Conservation (phyloP, 345 rosid species). For the Ceriops zippeliana region DNA sequence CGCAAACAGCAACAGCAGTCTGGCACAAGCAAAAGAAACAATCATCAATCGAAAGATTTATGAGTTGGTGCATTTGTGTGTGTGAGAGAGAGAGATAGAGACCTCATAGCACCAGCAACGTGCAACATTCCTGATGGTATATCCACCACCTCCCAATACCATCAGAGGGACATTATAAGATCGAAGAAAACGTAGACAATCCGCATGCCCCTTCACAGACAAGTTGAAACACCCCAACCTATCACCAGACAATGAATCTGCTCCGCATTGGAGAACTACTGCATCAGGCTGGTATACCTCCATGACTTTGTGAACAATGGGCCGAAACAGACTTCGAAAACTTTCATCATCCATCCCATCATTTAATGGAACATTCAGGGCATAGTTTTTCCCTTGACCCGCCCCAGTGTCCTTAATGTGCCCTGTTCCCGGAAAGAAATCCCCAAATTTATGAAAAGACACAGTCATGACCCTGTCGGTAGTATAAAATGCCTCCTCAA, state of each 20-base stretch:
- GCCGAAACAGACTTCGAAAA: slow-evolving; percentile 76
- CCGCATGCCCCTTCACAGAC: slow-evolving; percentile 98
- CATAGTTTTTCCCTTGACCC: slow-evolving; percentile 70
- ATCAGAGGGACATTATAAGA: slow-evolving; percentile 89
- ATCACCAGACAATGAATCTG: slow-evolving; percentile 96
- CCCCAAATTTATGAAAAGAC: slow-evolving; percentile 95
- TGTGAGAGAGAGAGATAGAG: slow-evolving; percentile 14
- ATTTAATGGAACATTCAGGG: slow-evolving; percentile 89
- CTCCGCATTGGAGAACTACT: slow-evolving; percentile 98
- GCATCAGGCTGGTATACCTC: slow-evolving; percentile 97
- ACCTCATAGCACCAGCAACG: slow-evolving; percentile 99
- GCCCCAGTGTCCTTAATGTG: slow-evolving; percentile 77
- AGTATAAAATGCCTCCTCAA: slow-evolving; percentile 95
- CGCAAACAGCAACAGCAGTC: slow-evolving; percentile 98
- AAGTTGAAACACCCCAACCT: slow-evolving; percentile 93
- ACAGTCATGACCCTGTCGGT: slow-evolving; percentile 99
- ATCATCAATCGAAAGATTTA: neutral
- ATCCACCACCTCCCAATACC: slow-evolving; percentile 99
- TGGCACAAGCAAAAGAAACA: slow-evolving; percentile 32
- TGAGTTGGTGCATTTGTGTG: neutral
- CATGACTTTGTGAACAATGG: slow-evolving; percentile 87
- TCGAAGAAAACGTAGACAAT: slow-evolving; percentile 85
- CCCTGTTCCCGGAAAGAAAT: slow-evolving; percentile 96
- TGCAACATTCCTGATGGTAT: slow-evolving; percentile 94
- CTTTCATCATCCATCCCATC: slow-evolving; percentile 88